Percentiles rank a stretch among this genome's conserved stretches.
Conservation (phyloP, 1,284 basidiomycete genomes). For the Malassezia restricta region DNA sequence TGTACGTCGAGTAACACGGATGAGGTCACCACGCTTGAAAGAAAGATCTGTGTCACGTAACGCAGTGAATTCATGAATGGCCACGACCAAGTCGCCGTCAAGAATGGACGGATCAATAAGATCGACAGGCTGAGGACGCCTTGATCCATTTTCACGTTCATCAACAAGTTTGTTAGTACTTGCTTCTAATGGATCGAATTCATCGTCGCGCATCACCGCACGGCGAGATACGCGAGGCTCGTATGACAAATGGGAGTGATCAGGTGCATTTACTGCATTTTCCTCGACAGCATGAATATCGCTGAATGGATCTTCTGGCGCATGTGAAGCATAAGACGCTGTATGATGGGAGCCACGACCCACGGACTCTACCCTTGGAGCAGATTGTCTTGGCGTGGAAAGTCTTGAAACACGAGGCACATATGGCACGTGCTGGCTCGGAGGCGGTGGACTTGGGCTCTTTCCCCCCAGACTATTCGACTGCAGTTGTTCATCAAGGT, state of each 20-base stretch:
- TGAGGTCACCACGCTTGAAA: conserved; percentile 38
- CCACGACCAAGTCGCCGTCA: conserved; percentile 22
- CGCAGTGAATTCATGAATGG: conserved; percentile 36
- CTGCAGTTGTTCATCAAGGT: conserved; percentile 34
- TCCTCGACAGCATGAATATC: not conserved
- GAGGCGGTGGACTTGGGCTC: not conserved
- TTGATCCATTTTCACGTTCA: not conserved
- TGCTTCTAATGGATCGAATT: not conserved
- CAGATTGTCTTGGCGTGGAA: not conserved
- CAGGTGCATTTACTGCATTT: not conserved
- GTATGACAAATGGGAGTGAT: not conserved
- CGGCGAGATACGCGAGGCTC: not conserved
- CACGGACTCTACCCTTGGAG: not conserved
- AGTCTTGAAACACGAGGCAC: not conserved
- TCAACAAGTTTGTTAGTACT: not conserved
- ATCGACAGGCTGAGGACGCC: not conserved
- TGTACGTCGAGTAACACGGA: conserved; percentile 33
- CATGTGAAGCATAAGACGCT: not conserved
- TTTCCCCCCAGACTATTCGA: not conserved
- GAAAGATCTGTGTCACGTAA: conserved; percentile 32
- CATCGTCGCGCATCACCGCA: not conserved
- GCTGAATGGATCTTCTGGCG: not conserved
- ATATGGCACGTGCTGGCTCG: not conserved
- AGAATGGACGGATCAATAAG: conserved; percentile 2
- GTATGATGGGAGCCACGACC: not conserved